These are phyloP conservation scores for Tremella fuciformis DNA, from an alignment of 768 basidiomycete species.

Conservation along the genomic window DNA sequence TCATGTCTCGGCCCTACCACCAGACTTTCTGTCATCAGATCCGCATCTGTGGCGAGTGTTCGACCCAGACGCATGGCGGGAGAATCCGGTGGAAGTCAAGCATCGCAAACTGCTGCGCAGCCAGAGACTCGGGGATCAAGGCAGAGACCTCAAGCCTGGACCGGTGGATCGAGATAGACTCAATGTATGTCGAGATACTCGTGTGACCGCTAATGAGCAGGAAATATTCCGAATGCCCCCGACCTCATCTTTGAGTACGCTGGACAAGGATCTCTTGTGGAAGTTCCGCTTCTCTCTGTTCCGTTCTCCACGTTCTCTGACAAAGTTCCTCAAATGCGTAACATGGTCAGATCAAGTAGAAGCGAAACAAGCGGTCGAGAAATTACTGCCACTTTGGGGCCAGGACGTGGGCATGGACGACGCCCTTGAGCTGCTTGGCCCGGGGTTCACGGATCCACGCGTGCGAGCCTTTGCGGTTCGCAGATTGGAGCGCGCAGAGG, in stretches of 20 bases:
- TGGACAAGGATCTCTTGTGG: conserved; percentile 96
- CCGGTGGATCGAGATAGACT: conserved; percentile 92
- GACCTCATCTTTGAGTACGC: conserved; percentile 75
- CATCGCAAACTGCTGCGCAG: conserved; percentile 90
- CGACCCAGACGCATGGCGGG: conserved; percentile 84
- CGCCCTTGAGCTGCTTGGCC: conserved; percentile 89
- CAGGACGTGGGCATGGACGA: conserved; percentile 96
- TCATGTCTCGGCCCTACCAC: conserved; percentile 36
- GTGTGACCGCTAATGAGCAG: conserved; percentile 53
- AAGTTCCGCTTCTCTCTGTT: conserved; percentile 99
- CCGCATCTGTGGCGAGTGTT: conserved; percentile 77
- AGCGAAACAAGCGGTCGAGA: conserved; percentile 96
- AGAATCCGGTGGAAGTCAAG: conserved; percentile 97
- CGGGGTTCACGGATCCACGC: conserved; percentile 64
- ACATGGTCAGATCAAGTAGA: conserved; percentile 95
- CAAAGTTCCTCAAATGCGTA: conserved; percentile 96
- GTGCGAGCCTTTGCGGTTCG: conserved; percentile 92
- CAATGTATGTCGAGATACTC: conserved; percentile 62
- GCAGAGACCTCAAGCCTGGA: conserved; percentile 93
- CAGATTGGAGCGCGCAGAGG: conserved; percentile 84
- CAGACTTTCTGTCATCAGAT: conserved; percentile 60
- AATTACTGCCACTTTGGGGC: conserved; percentile 83
- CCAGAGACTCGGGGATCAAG: conserved; percentile 90
- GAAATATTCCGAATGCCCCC: conserved; percentile 88
- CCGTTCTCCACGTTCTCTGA: conserved; percentile 66